Evolutionary conservation across 495 filamentous ascomycete species (phyloP).

Genomic region (Lineolata rhizophorae): DNA sequence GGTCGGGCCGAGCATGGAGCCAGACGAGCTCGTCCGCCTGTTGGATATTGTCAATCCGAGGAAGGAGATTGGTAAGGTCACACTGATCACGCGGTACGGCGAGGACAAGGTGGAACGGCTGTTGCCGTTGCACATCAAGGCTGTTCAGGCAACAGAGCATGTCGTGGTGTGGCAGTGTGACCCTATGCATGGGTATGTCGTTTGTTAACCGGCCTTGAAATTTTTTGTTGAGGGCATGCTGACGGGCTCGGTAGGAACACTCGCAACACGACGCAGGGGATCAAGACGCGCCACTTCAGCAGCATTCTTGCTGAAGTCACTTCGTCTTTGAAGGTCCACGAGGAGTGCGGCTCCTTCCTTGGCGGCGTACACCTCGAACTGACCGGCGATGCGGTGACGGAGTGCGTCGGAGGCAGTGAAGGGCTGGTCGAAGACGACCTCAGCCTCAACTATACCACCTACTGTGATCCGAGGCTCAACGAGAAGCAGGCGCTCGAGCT

Average conservation of each 20-base stretch:
- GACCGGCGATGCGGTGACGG: constrained; percentile 88
- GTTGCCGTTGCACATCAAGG: constrained; percentile 64
- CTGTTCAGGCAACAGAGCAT: constrained; percentile 55
- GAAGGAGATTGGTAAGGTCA: constrained; percentile 72
- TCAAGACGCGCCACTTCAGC: constrained; percentile 78
- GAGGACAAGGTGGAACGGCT: constrained; percentile 44
- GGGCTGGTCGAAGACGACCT: constrained; percentile 74
- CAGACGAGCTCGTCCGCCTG: constrained; percentile 47
- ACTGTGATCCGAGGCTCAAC: constrained; percentile 86
- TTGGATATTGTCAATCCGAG: constrained; percentile 68
- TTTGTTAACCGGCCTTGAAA: not conserved
- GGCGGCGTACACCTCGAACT: constrained; percentile 90
- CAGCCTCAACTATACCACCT: constrained; percentile 71
- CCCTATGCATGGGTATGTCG: constrained; percentile 73
- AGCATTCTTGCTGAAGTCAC: constrained; percentile 71
- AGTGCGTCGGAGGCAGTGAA: constrained; percentile 82
- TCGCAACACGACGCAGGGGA: constrained; percentile 38
- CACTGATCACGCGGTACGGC: constrained; percentile 88
- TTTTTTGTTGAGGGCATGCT: not conserved
- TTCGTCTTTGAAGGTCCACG: constrained; percentile 62
- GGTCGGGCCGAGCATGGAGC: constrained; percentile 65
- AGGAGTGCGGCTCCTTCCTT: constrained; percentile 57
- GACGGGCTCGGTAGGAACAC: constrained; percentile 30
- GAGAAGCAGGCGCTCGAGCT: constrained; percentile 94
- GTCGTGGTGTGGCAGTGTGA: constrained; percentile 93